Evolutionary conservation across 1,284 basidiomycete genomes (phyloP).

Genomic region (Pseudozyma thailandica): DNA sequence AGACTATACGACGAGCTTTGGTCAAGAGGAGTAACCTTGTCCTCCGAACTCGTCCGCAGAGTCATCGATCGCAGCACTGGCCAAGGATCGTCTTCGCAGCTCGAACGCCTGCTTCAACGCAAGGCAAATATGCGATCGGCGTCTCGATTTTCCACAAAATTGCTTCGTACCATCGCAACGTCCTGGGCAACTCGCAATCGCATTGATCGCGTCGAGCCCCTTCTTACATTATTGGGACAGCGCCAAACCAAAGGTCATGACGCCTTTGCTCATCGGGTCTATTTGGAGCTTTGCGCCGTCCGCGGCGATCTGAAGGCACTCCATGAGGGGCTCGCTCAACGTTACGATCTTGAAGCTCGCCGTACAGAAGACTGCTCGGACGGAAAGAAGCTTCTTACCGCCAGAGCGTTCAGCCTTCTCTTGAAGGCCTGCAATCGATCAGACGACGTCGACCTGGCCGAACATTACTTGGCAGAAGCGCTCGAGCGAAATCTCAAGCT

Average conservation of each 20-base stretch:
- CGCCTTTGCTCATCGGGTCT: conserved; percentile 2
- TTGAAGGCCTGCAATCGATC: conserved; percentile 27
- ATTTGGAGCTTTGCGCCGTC: conserved; percentile 19
- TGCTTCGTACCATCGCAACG: conserved; percentile 15
- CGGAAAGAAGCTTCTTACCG: conserved; percentile 21
- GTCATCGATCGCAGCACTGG: conserved; percentile 8
- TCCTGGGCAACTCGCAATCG: conserved; percentile 37
- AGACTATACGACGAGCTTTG: conserved; percentile 36
- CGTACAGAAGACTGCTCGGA: neutral
- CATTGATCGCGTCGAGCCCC: conserved; percentile 4
- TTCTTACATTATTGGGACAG: conserved; percentile 11
- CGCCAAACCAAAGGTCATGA: conserved; percentile 3
- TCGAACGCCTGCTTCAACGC: conserved; percentile 25
- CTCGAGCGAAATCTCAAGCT: conserved; percentile 21
- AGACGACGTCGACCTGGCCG: conserved; percentile 38
- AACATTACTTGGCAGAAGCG: conserved; percentile 22
- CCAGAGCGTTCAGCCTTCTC: conserved; percentile 18
- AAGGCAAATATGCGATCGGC: conserved; percentile 1
- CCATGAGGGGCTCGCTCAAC: conserved; percentile 11
- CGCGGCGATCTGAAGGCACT: conserved; percentile 36
- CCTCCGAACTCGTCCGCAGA: conserved; percentile 1
- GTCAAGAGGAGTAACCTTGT: conserved; percentile 29
- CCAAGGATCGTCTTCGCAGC: conserved; percentile 12
- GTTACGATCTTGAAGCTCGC: conserved; percentile 29
- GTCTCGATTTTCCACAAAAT: neutral